Conservation (phyloP, 2,329 filamentous ascomycete species). For the Colletotrichum tabaci region DNA sequence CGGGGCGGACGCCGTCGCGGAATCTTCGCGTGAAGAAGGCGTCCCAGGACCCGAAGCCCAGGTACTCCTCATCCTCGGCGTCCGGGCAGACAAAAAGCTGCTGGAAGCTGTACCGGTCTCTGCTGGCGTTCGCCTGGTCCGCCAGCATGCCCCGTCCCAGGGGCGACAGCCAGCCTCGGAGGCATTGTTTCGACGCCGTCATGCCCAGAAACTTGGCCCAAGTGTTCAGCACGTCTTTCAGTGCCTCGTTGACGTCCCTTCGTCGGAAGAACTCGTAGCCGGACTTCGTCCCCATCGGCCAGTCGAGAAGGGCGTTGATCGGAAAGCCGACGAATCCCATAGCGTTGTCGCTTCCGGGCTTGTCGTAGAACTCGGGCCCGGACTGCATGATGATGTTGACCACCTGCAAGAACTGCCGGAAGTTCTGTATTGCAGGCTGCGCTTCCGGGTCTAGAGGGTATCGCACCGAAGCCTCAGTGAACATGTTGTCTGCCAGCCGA, state of each 20-base stretch:
- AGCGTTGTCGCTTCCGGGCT: slow-evolving; percentile 1
- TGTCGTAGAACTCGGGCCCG: slow-evolving; percentile 13
- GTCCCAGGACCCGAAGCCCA: slow-evolving; percentile 79
- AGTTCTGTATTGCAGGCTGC: slow-evolving; percentile 16
- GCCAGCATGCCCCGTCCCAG: slow-evolving; percentile 42
- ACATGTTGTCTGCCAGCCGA: slow-evolving; percentile 21
- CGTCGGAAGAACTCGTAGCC: slow-evolving; percentile 70
- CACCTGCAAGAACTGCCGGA: slow-evolving; percentile 16
- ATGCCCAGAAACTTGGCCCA: slow-evolving; percentile 54
- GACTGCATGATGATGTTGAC: slow-evolving; percentile 3
- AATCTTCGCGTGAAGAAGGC: slow-evolving; percentile 77
- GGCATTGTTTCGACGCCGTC: slow-evolving; percentile 43
- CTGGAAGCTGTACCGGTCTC: slow-evolving; percentile 65
- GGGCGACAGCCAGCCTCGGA: slow-evolving; percentile 43
- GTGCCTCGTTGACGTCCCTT: slow-evolving; percentile 64
- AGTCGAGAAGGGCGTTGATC: slow-evolving; percentile 71
- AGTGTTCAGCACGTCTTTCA: slow-evolving; percentile 66
- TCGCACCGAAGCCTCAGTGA: slow-evolving; percentile 14
- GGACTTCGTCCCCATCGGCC: slow-evolving; percentile 69
- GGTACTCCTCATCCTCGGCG: slow-evolving; percentile 61
- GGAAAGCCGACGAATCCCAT: slow-evolving; percentile 67
- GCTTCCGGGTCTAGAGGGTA: slow-evolving; percentile 16
- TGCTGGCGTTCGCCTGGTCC: slow-evolving; percentile 60
- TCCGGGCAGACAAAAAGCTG: slow-evolving; percentile 73
- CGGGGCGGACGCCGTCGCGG: slow-evolving; percentile 67